A percentile compares a stretch with the other conserved stretches of the same genome.
phyloP scores from a whole-genome alignment of 1,284 basidiomycete genomes.

The Boletellus deceptivus region DNA sequence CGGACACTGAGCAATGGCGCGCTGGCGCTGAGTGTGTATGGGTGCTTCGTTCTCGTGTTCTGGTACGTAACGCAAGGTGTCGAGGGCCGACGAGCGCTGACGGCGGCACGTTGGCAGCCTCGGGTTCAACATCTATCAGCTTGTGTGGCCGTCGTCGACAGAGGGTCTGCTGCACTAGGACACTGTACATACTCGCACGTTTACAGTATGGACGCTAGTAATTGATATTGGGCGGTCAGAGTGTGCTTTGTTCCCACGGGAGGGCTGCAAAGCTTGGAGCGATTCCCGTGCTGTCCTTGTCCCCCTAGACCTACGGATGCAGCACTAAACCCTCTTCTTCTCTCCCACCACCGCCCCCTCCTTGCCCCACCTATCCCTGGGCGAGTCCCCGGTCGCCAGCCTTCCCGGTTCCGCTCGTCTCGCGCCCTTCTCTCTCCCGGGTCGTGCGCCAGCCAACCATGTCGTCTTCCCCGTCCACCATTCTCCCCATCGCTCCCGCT shows the following conservation, averaged over 20 bases:
- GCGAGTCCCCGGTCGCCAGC: background rate
- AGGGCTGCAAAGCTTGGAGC: background rate
- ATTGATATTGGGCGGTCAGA: background rate
- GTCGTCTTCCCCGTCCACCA: constrained; percentile 9
- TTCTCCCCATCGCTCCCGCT: constrained; percentile 10
- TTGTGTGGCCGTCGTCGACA: constrained; percentile 37
- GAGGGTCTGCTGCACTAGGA: constrained; percentile 16
- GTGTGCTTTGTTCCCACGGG: constrained; percentile 25
- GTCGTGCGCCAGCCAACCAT: background rate
- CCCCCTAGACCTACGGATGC: constrained; percentile 37
- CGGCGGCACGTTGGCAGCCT: constrained; percentile 43
- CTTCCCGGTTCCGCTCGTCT: background rate
- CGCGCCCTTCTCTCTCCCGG: background rate
- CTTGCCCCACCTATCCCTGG: background rate
- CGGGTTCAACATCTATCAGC: constrained; percentile 72
- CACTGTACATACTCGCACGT: background rate
- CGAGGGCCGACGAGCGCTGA: constrained; percentile 8
- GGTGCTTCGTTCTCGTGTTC: constrained; percentile 80
- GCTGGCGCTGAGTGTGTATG: constrained; percentile 72
- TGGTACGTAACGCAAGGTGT: constrained; percentile 56
- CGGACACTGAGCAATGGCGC: constrained; percentile 62
- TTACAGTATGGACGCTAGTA: too few species aligned
- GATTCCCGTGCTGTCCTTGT: constrained; percentile 3
- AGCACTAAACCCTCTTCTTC: constrained; percentile 4
- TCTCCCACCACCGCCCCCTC: constrained; percentile 3